Percentiles rank a stretch among this genome's conserved stretches.
Conservation (phyloP, 495 filamentous ascomycete species). For the Aspergillus steynii region DNA sequence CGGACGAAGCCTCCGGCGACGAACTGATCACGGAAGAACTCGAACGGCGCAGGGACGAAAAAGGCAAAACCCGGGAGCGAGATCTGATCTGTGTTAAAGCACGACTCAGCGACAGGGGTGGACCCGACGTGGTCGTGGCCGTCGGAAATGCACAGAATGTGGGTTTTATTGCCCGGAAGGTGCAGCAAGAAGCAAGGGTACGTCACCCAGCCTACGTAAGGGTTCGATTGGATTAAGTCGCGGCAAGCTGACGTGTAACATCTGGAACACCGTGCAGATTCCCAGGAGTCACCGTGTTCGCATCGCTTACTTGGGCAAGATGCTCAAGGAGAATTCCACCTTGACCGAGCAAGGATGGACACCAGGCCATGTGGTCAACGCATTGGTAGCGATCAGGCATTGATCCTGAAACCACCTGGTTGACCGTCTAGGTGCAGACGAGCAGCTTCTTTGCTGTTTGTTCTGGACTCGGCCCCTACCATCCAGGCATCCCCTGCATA, state of each 20-base stretch:
- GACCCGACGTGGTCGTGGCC: constrained; percentile 61
- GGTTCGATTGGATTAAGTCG: not conserved
- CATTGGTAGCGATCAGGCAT: constrained; percentile 60
- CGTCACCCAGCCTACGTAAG: constrained; percentile 26
- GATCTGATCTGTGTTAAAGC: constrained; percentile 59
- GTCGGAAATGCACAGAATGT: constrained; percentile 64
- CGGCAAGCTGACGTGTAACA: not conserved
- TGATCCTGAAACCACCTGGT: constrained; percentile 1
- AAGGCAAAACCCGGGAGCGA: constrained; percentile 55
- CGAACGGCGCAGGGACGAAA: constrained; percentile 64
- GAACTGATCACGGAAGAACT: constrained; percentile 51
- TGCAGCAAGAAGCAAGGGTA: constrained; percentile 68
- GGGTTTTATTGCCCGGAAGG: constrained; percentile 57
- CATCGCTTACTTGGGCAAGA: constrained; percentile 76
- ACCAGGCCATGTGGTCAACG: constrained; percentile 75
- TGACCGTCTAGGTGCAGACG: not conserved
- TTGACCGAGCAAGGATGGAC: constrained; percentile 73
- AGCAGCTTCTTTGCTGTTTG: not conserved
- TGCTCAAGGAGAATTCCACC: constrained; percentile 66
- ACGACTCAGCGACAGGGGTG: constrained; percentile 68
- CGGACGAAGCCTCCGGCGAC: constrained; percentile 48
- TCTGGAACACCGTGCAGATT: constrained; percentile 32
- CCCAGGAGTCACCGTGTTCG: constrained; percentile 56
- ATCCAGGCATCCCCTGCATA: not conserved
- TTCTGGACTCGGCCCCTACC: not conserved